phyloP scores from a whole-genome alignment of 495 filamentous ascomycete species.

The Eremomyces bilateralis region DNA sequence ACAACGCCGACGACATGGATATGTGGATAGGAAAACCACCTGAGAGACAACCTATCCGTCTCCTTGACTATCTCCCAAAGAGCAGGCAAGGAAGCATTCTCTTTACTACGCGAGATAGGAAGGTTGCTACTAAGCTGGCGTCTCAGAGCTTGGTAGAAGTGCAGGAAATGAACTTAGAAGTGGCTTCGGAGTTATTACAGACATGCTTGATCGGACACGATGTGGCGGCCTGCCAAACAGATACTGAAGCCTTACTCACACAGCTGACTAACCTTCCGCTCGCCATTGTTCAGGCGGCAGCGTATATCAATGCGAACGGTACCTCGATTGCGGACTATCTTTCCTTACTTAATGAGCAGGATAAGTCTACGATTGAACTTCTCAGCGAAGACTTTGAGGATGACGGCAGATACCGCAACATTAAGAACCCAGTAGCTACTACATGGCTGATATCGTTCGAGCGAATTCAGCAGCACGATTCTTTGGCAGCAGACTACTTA shows the following conservation, averaged over 20 bases:
- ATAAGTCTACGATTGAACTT: slow-evolving; percentile 20
- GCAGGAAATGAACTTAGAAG: too few relatives aligned
- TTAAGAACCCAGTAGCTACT: slow-evolving; percentile 27
- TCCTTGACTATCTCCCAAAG: slow-evolving; percentile 1
- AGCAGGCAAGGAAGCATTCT: slow-evolving; percentile 2
- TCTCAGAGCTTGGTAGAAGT: slow-evolving; percentile 1
- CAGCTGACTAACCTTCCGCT: slow-evolving; percentile 5
- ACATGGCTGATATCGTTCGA: slow-evolving; percentile 34
- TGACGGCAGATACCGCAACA: slow-evolving; percentile 20
- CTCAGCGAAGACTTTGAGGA: slow-evolving; percentile 31
- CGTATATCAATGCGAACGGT: slow-evolving; percentile 6
- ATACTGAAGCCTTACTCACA: neutral
- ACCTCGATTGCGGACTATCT: slow-evolving; percentile 24
- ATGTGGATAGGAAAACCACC: neutral
- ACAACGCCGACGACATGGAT: too few relatives aligned
- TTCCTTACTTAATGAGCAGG: slow-evolving; percentile 21
- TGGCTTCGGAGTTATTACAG: slow-evolving; percentile 1
- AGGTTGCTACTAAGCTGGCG: slow-evolving; percentile 3
- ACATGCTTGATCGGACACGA: slow-evolving; percentile 8
- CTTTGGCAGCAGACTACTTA: slow-evolving; percentile 19
- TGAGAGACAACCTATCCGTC: too few relatives aligned
- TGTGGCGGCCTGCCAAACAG: slow-evolving; percentile 2
- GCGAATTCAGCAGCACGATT: slow-evolving; percentile 20
- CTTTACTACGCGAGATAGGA: slow-evolving; percentile 5
- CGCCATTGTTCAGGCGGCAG: too few relatives aligned